phyloP scores from a whole-genome alignment of 2,329 filamentous ascomycete species.

The Falciphora oryzae region DNA sequence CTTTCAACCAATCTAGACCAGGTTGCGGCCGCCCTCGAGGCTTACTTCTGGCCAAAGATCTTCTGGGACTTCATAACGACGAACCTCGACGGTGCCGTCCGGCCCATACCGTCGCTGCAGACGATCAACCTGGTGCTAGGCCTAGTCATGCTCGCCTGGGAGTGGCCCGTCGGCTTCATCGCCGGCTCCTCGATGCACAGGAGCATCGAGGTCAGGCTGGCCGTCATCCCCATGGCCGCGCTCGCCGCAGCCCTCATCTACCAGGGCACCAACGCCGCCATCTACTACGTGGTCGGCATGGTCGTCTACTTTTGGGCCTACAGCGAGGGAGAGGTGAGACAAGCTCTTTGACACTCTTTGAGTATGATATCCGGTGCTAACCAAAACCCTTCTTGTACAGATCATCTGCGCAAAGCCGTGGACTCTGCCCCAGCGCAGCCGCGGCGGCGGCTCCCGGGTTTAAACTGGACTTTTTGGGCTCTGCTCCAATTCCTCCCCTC shows the following conservation, averaged over 20 bases:
- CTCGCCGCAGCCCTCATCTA: constrained; percentile 76
- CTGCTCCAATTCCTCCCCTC: not conserved
- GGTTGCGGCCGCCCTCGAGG: constrained; percentile 73
- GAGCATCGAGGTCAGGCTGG: constrained; percentile 79
- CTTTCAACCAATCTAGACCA: constrained; percentile 58
- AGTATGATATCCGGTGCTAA: constrained; percentile 8
- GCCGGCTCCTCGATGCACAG: constrained; percentile 76
- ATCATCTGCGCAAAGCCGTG: constrained; percentile 64
- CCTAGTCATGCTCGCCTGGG: constrained; percentile 72
- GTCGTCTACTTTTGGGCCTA: constrained; percentile 94
- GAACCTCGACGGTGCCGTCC: constrained; percentile 79
- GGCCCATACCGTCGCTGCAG: constrained; percentile 82
- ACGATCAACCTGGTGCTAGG: constrained; percentile 84
- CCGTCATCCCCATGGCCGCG: constrained; percentile 73
- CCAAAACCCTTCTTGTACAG: constrained; percentile 30
- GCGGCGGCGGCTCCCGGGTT: constrained; percentile 23
- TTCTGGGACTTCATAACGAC: constrained; percentile 97
- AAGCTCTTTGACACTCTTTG: constrained; percentile 5
- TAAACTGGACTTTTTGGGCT: not conserved
- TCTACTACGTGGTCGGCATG: constrained; percentile 88
- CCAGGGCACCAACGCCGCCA: constrained; percentile 83
- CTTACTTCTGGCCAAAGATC: constrained; percentile 98
- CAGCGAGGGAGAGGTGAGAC: constrained; percentile 87
- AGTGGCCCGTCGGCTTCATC: constrained; percentile 79
- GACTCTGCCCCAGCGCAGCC: constrained; percentile 55